phyloP scores from a whole-genome alignment of 257 asterid species.

The Vinca minor region DNA sequence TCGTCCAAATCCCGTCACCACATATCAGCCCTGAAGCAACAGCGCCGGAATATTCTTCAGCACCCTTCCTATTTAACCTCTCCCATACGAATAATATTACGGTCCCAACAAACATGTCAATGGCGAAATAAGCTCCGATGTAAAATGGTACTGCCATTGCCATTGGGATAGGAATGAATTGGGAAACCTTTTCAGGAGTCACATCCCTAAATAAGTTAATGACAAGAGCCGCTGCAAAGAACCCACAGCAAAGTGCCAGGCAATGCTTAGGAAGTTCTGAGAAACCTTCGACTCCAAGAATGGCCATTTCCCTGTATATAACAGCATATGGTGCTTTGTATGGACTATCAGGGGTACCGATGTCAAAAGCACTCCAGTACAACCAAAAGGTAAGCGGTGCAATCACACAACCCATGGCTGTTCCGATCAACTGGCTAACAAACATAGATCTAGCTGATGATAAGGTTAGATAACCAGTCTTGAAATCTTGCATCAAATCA shows the following conservation, averaged over 20 bases:
- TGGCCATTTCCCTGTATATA: slow-evolving; percentile 87
- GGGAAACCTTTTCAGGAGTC: slow-evolving; percentile 43
- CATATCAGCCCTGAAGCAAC: slow-evolving; percentile 94
- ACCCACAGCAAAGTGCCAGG: slow-evolving; percentile 59
- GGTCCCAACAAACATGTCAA: slow-evolving; percentile 92
- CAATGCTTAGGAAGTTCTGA: slow-evolving; percentile 91
- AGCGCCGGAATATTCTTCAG: slow-evolving; percentile 80
- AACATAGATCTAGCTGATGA: slow-evolving; percentile 97
- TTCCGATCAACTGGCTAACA: slow-evolving; percentile 82
- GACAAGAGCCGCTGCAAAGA: slow-evolving; percentile 63
- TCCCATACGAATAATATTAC: slow-evolving; percentile 81
- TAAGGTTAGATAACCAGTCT: slow-evolving; percentile 73
- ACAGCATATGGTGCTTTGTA: slow-evolving; percentile 94
- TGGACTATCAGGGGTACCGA: slow-evolving; percentile 90
- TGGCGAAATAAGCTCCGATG: slow-evolving; percentile 90
- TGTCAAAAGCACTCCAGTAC: slow-evolving; percentile 85
- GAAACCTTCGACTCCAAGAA: slow-evolving; percentile 85
- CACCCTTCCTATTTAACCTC: slow-evolving; percentile 51
- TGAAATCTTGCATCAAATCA: slow-evolving; percentile 91
- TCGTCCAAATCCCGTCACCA: slow-evolving; percentile 93
- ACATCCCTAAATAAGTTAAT: slow-evolving; percentile 64
- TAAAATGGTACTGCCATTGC: slow-evolving; percentile 95
- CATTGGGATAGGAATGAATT: slow-evolving; percentile 85
- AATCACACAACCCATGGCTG: slow-evolving; percentile 89
- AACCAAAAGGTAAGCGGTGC: slow-evolving; percentile 97